phyloP scores from a whole-genome alignment of 495 filamentous ascomycete genomes.

The Haplographium delicatum region DNA sequence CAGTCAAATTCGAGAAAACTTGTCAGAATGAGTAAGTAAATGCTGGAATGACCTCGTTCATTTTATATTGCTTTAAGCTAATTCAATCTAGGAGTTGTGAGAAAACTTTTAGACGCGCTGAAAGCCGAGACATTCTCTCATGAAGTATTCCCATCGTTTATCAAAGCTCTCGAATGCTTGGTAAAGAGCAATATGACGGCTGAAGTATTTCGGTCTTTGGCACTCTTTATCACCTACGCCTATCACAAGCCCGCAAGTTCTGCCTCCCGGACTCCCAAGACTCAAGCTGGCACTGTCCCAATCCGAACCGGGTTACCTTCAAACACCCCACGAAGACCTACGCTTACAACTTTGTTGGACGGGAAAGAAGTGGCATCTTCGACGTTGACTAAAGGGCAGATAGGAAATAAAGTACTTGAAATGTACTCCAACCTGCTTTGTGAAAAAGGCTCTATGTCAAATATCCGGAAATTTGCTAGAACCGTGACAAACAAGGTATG shows the following conservation, averaged over 20 bases:
- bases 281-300: slow-evolving; percentile 35
- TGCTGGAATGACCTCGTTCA: slow-evolving; percentile 14
- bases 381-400: slow-evolving; percentile 48
- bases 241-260: slow-evolving; percentile 61
- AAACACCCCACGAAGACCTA: slow-evolving; percentile 26
- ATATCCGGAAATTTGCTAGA: slow-evolving; percentile 82
- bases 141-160: slow-evolving; percentile 66
- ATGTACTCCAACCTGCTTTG: slow-evolving; percentile 84
- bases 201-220: slow-evolving; percentile 79
- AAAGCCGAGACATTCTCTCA: slow-evolving; percentile 74
- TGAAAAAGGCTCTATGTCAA: slow-evolving; percentile 56
- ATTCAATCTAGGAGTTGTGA: slow-evolving; percentile 92
- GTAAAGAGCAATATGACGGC: slow-evolving; percentile 73
- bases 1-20: slow-evolving; percentile 85
- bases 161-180: slow-evolving; percentile 69
- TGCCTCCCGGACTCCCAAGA: slow-evolving; percentile 46
- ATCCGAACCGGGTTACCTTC: slow-evolving; percentile 30
- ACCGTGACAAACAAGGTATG: slow-evolving; percentile 93
- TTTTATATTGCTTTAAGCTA: slow-evolving; percentile 17
- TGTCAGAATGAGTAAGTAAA: slow-evolving; percentile 78
- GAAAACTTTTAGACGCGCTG: slow-evolving; percentile 80
- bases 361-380: slow-evolving; percentile 13
- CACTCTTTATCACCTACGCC: slow-evolving; percentile 88
- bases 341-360: slow-evolving; percentile 26
- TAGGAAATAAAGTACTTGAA: slow-evolving; percentile 71